Conservation (phyloP, 2,329 filamentous ascomycete genomes). For the Fusarium sp. region DNA sequence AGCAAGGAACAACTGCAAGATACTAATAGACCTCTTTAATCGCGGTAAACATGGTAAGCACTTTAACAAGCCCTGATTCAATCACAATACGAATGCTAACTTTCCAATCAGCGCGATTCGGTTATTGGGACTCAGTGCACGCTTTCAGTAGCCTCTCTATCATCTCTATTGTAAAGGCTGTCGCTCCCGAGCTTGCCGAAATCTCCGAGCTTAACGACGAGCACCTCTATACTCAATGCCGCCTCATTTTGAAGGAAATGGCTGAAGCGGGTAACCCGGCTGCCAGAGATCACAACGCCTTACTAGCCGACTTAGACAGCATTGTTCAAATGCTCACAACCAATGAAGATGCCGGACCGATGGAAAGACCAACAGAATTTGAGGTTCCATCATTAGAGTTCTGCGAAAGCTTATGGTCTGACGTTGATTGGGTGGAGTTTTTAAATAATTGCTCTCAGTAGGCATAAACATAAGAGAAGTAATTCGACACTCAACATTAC, state of each 20-base stretch:
- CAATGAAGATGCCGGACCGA: background rate
- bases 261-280: background rate
- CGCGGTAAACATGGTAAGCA: background rate
- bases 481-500: background rate
- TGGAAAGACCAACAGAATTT: background rate
- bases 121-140: background rate
- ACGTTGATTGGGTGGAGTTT: background rate
- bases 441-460: background rate
- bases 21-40: background rate
- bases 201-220: background rate
- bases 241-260: background rate
- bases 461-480: background rate
- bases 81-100: background rate
- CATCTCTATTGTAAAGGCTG: background rate
- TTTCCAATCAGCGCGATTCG: background rate
- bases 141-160: background rate
- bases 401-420: background rate
- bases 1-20: background rate
- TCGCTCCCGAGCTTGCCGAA: background rate
- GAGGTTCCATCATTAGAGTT: background rate
- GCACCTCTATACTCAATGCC: background rate
- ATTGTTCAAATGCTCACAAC: background rate
- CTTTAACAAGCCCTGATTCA: rapidly evolving
- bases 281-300: background rate
- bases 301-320: background rate